Evolutionary conservation across 495 filamentous ascomycete species (phyloP).

Genomic region (Podospora australis): DNA sequence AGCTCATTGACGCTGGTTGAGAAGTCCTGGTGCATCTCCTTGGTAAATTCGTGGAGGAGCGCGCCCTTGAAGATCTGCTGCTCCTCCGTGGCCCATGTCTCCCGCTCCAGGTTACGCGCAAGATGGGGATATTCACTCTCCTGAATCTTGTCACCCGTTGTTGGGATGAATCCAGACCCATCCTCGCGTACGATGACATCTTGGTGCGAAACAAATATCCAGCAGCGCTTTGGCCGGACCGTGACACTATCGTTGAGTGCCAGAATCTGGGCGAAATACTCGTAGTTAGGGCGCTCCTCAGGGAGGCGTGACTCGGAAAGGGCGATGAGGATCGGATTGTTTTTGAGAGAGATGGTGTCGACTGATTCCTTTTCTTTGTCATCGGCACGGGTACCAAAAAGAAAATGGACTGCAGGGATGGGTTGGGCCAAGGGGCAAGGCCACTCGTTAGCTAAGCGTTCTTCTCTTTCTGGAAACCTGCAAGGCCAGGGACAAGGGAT

Average conservation of each 20-base stretch:
- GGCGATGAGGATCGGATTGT: slow-evolving; percentile 46
- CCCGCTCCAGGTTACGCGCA: slow-evolving; percentile 34
- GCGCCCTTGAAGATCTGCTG: slow-evolving; percentile 28
- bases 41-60: slow-evolving; percentile 44
- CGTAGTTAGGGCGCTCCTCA: slow-evolving; percentile 44
- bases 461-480: slow-evolving; percentile 1
- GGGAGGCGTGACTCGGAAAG: slow-evolving; percentile 42
- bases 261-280: slow-evolving; percentile 41
- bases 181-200: slow-evolving; percentile 32
- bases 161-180: slow-evolving; percentile 25
- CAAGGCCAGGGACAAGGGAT: slow-evolving; percentile 10
- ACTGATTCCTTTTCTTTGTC: slow-evolving; percentile 19
- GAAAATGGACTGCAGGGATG: slow-evolving; percentile 39
- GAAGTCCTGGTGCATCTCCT: slow-evolving; percentile 33
- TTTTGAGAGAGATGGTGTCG: slow-evolving; percentile 45
- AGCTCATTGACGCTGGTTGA: slow-evolving; percentile 38
- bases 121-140: slow-evolving; percentile 42
- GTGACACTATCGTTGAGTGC: slow-evolving; percentile 34
- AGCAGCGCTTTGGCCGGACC: slow-evolving; percentile 36
- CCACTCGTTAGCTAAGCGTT: slow-evolving; percentile 6
- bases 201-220: slow-evolving; percentile 40
- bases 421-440: slow-evolving; percentile 10
- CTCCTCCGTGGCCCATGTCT: slow-evolving; percentile 29
- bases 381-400: slow-evolving; percentile 28
- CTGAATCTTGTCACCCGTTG: slow-evolving; percentile 28